Base-by-base conservation (phyloP, 331 rosid genomes). In the Erythrophleum ivorense region DNA sequence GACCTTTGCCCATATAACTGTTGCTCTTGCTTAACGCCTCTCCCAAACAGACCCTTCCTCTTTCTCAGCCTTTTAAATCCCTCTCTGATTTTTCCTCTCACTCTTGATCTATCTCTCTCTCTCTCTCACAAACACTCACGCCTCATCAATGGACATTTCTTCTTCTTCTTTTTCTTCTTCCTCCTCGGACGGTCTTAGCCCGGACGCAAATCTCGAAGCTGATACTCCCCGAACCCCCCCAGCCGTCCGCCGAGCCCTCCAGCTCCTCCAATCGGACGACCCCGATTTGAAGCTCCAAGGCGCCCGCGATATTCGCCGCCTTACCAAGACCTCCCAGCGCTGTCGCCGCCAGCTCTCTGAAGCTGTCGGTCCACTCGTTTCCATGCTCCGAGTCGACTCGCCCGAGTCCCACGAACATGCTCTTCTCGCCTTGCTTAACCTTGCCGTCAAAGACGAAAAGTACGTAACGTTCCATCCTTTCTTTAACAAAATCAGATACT, bases 361-460 rank as follows among this genome's bases (percentile, higher is more conserved):
- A 12, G 91, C 89, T 10, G 81, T 88, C 24, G 57, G 84, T 9
- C 97, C 98, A 7, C 89, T 94, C 75, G 97, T 94, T 9, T 83
- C 86, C 59, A 92, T 94, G 98, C 98, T 92, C 86, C 86, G 88
- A 29, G 14, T 65, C 65, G 85, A 85, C 85, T 92, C 92, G 58
- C 83, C 91, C 73, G 97, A 89, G 76, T 91, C 88, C 0, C 92
- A 91, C 24, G 91, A 92, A 66, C 81, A 92, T 38, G 92, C 98
- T 43, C 97, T 94, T 46, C 97, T 94, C 48, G 98, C 97, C 33
- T 88, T 94, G 76, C 98, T 94, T 83, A 94, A 94, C 74, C 97
- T 94, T 19, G 97, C 98, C 45, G 97, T 91, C 66, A 87, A 93
- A 75, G 97, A 94, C 65, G 97, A 94, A 71, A 87, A 85, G 98